phyloP scores from a whole-genome alignment of 2,329 filamentous ascomycete species.

The Penicillium sp. region DNA sequence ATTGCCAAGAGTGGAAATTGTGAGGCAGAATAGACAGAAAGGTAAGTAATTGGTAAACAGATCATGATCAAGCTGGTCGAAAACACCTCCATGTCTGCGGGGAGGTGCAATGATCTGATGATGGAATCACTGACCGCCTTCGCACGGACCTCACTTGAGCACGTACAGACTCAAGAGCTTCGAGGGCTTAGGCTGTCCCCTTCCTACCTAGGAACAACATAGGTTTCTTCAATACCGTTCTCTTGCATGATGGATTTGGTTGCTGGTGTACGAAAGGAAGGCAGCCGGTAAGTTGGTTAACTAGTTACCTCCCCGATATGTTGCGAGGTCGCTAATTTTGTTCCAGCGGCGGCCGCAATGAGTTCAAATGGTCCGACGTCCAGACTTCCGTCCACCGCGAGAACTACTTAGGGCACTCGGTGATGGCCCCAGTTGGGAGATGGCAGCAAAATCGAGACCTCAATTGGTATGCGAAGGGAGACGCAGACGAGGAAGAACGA shows the following conservation, averaged over 20 bases:
- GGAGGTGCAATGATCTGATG: conserved; percentile 16
- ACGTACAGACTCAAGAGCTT: background rate
- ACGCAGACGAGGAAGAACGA: conserved; percentile 48
- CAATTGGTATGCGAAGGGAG: conserved; percentile 61
- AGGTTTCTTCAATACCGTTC: background rate
- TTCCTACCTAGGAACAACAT: background rate
- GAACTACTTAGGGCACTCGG: conserved; percentile 82
- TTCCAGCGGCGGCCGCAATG: conserved; percentile 72
- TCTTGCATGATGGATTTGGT: conserved; percentile 76
- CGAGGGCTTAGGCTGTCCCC: background rate
- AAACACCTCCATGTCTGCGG: conserved; percentile 6
- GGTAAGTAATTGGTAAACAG: conserved; percentile 1
- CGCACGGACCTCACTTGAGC: background rate
- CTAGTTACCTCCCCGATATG: background rate
- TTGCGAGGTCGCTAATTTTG: conserved; percentile 8
- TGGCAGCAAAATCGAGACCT: conserved; percentile 80
- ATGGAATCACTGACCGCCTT: conserved; percentile 12
- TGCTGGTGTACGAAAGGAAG: conserved; percentile 87
- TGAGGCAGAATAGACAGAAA: background rate
- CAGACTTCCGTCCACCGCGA: conserved; percentile 83
- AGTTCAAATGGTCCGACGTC: conserved; percentile 97
- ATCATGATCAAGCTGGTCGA: conserved; percentile 16
- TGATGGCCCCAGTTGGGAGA: conserved; percentile 87
- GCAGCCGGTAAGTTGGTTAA: conserved; percentile 56
- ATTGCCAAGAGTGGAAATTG: conserved; percentile 12